Conservation (phyloP, 73 alveolate genomes). For the Paramecium caudatum region DNA sequence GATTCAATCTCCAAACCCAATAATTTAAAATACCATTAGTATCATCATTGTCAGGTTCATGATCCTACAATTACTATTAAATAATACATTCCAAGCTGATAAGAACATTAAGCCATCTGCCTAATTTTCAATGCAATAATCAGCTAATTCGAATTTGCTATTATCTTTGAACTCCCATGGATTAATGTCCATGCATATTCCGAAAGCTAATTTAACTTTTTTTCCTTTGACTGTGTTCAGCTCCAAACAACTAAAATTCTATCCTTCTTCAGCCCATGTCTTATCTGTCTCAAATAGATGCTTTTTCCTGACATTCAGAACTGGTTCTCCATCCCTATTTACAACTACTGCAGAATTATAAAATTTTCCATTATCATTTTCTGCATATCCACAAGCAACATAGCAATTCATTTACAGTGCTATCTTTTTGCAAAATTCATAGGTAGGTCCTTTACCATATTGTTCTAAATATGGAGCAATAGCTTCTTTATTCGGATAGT, state of each 20-base stretch:
- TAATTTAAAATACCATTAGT: constrained; percentile 76
- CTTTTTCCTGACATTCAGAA: constrained; percentile 87
- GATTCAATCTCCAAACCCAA: constrained; percentile 84
- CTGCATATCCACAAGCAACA: constrained; percentile 96
- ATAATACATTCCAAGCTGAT: constrained; percentile 80
- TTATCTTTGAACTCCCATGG: constrained; percentile 85
- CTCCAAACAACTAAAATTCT: constrained; percentile 84
- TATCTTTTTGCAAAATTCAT: constrained; percentile 86
- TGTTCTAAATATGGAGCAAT: constrained; percentile 86
- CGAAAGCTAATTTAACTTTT: constrained; percentile 86
- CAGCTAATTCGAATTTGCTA: constrained; percentile 86
- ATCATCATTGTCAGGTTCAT: constrained; percentile 71
- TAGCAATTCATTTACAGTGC: constrained; percentile 89
- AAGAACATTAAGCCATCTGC: constrained; percentile 84
- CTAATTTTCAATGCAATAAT: constrained; percentile 79
- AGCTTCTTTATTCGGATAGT: constrained; percentile 89
- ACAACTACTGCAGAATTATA: constrained; percentile 92
- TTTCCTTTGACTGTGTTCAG: constrained; percentile 80
- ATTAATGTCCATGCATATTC: constrained; percentile 97
- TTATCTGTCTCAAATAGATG: constrained; percentile 88
- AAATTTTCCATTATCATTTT: constrained; percentile 81
- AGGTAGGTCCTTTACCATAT: constrained; percentile 87
- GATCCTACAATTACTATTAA: constrained; percentile 66
- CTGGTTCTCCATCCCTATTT: constrained; percentile 88
- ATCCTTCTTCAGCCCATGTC: constrained; percentile 96